Conservation (phyloP, 2,329 filamentous ascomycete species). For the Cordyceps tenuipes region DNA sequence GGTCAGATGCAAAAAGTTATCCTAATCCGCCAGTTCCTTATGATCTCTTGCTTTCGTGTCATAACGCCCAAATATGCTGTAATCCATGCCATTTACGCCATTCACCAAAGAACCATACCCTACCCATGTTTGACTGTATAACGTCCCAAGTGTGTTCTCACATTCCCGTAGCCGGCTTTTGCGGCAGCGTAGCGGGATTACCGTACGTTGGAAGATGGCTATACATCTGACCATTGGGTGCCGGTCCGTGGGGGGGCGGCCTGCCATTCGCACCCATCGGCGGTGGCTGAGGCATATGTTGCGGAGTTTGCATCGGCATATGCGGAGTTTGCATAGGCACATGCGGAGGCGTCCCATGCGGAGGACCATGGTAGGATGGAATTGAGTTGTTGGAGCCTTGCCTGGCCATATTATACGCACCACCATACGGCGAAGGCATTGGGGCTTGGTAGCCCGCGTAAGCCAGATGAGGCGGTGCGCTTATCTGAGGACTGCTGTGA, state of each 20-base stretch:
- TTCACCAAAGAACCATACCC: conserved; percentile 12
- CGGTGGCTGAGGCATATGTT: conserved; percentile 28
- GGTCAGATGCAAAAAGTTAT: conserved; percentile 15
- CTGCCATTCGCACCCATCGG: conserved; percentile 38
- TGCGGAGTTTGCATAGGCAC: conserved; percentile 24
- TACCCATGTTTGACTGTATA: neutral
- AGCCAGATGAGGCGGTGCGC: conserved; percentile 38
- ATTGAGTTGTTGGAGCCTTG: conserved; percentile 49
- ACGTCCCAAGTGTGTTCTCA: conserved; percentile 21
- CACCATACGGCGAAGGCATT: conserved; percentile 37
- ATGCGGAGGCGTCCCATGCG: conserved; percentile 16
- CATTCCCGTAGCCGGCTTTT: conserved; percentile 47
- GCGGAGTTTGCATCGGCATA: conserved; percentile 30
- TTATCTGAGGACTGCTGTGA: conserved; percentile 45
- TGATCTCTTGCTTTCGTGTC: conserved; percentile 9
- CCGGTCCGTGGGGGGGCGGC: conserved; percentile 28
- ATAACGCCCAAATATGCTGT: conserved; percentile 31
- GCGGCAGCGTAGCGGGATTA: conserved; percentile 51
- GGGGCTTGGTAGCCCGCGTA: conserved; percentile 42
- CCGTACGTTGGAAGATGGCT: conserved; percentile 48
- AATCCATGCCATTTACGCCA: conserved; percentile 27
- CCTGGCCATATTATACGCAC: conserved; percentile 46
- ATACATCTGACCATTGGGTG: conserved; percentile 35
- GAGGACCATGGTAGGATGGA: conserved; percentile 39
- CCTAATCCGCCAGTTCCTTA: conserved; percentile 24